Conservation (phyloP, 306 rosid species). For the Rosa multiflora region DNA sequence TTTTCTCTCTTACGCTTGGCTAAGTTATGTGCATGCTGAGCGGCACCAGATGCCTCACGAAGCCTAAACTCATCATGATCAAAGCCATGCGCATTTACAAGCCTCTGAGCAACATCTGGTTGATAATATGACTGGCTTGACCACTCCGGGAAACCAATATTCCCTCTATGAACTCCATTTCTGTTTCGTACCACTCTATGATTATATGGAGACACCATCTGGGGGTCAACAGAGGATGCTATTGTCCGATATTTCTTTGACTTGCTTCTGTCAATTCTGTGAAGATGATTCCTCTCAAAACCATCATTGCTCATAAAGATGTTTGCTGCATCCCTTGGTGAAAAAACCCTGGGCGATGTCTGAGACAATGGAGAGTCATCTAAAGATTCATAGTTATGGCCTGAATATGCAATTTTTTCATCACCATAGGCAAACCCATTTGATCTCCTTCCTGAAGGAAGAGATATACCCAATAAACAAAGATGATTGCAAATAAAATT, state of each 20-base stretch:
- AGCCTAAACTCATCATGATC: conserved; percentile 61
- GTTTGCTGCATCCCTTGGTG: conserved; percentile 53
- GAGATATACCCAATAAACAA: conserved; percentile 28
- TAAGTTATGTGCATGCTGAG: conserved; percentile 53
- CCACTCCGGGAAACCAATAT: conserved; percentile 40
- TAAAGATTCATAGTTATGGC: conserved; percentile 61
- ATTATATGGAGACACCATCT: conserved; percentile 28
- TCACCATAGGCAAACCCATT: conserved; percentile 59
- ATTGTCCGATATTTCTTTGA: conserved; percentile 49
- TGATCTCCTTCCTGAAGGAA: conserved; percentile 71
- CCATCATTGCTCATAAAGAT: conserved; percentile 44
- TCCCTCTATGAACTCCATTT: conserved; percentile 48
- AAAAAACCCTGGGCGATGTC: conserved; percentile 62
- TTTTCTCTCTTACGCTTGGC: conserved; percentile 71
- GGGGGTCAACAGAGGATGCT: conserved; percentile 43
- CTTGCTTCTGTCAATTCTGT: conserved; percentile 52
- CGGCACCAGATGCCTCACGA: conserved; percentile 64
- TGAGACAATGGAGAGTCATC: conserved; percentile 75
- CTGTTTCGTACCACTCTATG: conserved; percentile 49
- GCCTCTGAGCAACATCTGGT: conserved; percentile 46
- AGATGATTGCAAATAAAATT: conserved; percentile 3
- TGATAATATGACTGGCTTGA: conserved; percentile 44
- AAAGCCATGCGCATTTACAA: conserved; percentile 51
- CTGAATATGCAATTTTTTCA: conserved; percentile 55
- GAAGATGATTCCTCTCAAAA: conserved; percentile 50